Evolutionary conservation across 2,329 filamentous ascomycete genomes (phyloP), one percentile per base, ranked within the genome.

Genomic region (Trichoderma gracile): DNA sequence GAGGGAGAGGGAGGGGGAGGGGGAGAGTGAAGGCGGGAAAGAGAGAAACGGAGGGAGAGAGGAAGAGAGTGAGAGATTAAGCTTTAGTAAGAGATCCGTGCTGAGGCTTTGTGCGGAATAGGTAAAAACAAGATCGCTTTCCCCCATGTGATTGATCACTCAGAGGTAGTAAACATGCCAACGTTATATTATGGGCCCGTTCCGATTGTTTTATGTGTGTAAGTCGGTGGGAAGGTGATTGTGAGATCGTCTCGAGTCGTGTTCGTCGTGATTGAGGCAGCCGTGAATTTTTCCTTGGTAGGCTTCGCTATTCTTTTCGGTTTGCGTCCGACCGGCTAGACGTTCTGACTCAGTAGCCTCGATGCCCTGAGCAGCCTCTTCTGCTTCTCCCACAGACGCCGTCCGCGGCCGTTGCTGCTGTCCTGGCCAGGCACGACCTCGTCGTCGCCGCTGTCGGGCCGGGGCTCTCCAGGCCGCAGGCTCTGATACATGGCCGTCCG

Each of bases 361-460:
- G 77, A 74, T 1, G 81, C 80, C 33, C 80, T 73, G 46, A 73
- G 71, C 30, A 82, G 66, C 57, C 80, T 74, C 46, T 78, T 77
- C 56, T 76, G 73, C 65, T 73, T 78, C 52, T 77, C 73, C 53
- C 69, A 71, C 52, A 79, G 67, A 2, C 72, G 72, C 9, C 71
- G 71, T 46, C 65, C 68, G 10, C 66, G 65, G 7, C 58, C 57
- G n/a, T 45, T 25, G 54, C 71, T 71, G 59, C 69, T 74, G 30
- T 73, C 70, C 27, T 70, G 70, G 12, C 49, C 68, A 15, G 63
- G 67, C 9, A 49, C 64, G 7, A 66, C 68, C 50, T 70, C 70
- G 14, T 71, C 69, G 0, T 70, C 67, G n/a, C 68, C 68, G 30
- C 25, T 68, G 15, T 49, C 64, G 2, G 68, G 30, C 21, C 17